Base-by-base conservation (phyloP, 257 asterid genomes). In the Coffea eugenioides region DNA sequence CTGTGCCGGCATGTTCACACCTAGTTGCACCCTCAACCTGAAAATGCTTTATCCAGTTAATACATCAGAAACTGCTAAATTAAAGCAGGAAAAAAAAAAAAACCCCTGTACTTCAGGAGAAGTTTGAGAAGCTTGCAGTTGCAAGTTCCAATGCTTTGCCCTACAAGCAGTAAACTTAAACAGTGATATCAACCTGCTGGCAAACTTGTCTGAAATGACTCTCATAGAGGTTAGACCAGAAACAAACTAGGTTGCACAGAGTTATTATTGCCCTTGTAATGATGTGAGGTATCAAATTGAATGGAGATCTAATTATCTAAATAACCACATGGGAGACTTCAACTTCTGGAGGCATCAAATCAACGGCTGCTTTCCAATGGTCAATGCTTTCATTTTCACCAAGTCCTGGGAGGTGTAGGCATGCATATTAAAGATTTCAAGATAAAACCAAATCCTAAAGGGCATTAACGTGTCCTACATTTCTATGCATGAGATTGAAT, bases 1-100 rank as follows among this genome's bases (percentile, higher is more conserved):
- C 88, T 92, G 96, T 69, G 99, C 98, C 9, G 99, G 99, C 99
- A 95, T 95, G 93, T 95, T 90, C 48, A 95, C 99, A 23, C 99
- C 99, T 69, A 95, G 74, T 80, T 95, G 99, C 80, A 95, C 99
- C 84, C 97, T 89, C 79, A 95, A 88, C 93, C 99, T 95, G 86
- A 87, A 83, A 64, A 77, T 4, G 31, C 52, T 41, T 23, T 3
- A 45, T 31, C 57, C 65, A 62, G 31, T 77, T 76, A 25, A 49
- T 61, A n/a, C 16, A 64, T 25, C 69, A 10, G 69, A n/a, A n/a
- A 64, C 69, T n/a, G 16, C 39, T 25, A 9, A 64, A 64, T 64
- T 15, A 65, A 27, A 65, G 18, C 43, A 39, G 43, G 34, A 31
- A 31, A n/a, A 11, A 64, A 1, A 59, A 59, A 21, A 5, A 57